Base-by-base conservation (phyloP, 202 grass and related monocot species). In the Schoenoplectus triqueter region DNA sequence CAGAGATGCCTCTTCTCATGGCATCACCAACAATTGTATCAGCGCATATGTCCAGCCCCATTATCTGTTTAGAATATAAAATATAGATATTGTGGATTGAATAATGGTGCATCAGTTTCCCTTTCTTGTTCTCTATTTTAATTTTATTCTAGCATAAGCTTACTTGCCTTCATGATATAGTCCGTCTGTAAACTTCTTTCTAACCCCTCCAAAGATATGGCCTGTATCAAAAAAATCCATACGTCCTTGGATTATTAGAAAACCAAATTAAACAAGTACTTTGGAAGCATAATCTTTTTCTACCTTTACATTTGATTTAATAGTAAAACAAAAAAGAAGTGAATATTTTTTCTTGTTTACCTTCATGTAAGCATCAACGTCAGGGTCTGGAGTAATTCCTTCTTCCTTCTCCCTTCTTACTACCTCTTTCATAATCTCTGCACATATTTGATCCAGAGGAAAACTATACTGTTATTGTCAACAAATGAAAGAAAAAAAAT, bases 291-390 rank as follows among this genome's bases (percentile, higher is more conserved):
- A 31, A 31, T 31, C 31, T 31, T 31, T 31, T 31, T 31, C 31
- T 31, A 31, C 31, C 31, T 31, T 31, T 31, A 31, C 31, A 31
- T 31, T 31, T 31, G 31, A 31, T 31, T 31, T 31, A 31, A 31
- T 31, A 31, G 31, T 31, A 31, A 31, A 31, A 31, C 31, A 31
- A 31, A 31, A 31, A 31, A 31, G 31, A 31, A 31, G 31, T 31
- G 31, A 31, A 31, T 31, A 31, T 31, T 31, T 54, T 50, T 70
- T 4, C 39, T 40, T 11, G 66, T 48, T 75, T 83, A 94, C 94
- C 94, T 94, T 97, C 95, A 97, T 97, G 52, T 92, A 95, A n/a
- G 89, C 88, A 86, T 97, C 95, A 31, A 97, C 86, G 41, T 97
- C 85, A 45, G 87, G 88, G 17, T 97, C 88, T 52, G 89, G 92